Evolutionary conservation across 2,329 filamentous ascomycete genomes (phyloP).

Genomic region (Penicillium sp.): DNA sequence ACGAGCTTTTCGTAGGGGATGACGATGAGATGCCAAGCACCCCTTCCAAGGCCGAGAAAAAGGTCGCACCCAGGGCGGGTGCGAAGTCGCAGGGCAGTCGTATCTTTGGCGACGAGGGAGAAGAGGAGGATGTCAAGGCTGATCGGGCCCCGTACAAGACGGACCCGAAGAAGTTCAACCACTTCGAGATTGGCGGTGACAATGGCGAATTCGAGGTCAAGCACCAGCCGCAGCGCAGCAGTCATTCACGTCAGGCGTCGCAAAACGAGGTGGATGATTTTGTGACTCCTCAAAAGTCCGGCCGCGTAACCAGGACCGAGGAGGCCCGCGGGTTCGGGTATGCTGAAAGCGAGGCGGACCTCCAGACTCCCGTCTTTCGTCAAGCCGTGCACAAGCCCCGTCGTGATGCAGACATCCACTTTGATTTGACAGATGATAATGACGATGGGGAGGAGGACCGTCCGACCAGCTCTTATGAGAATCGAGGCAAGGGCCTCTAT

Average conservation of each 20-base stretch:
- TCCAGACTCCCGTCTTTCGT: slow-evolving; percentile 41
- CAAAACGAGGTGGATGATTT: slow-evolving; percentile 91
- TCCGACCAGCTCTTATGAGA: slow-evolving; percentile 49
- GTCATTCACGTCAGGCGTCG: slow-evolving; percentile 51
- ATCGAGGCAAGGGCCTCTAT: slow-evolving; percentile 67
- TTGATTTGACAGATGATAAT: slow-evolving; percentile 73
- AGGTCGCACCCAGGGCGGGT: slow-evolving; percentile 43
- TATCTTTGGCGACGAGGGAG: slow-evolving; percentile 43
- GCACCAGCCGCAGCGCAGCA: slow-evolving; percentile 21
- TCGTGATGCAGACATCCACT: slow-evolving; percentile 74
- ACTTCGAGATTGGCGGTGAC: slow-evolving; percentile 43
- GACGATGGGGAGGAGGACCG: slow-evolving; percentile 41
- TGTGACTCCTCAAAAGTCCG: slow-evolving; percentile 70
- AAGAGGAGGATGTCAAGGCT: not conserved
- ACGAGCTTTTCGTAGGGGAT: slow-evolving; percentile 61
- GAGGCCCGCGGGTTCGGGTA: slow-evolving; percentile 71
- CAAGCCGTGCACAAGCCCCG: slow-evolving; percentile 62
- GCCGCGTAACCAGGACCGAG: slow-evolving; percentile 57
- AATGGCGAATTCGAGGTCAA: slow-evolving; percentile 26
- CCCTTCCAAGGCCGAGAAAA: slow-evolving; percentile 24
- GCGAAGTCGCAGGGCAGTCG: slow-evolving; percentile 52
- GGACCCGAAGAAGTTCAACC: slow-evolving; percentile 72
- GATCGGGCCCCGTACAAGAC: slow-evolving; percentile 46
- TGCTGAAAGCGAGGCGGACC: slow-evolving; percentile 65
- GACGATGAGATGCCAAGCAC: slow-evolving; percentile 32